phyloP scores from a whole-genome alignment of 75 land plant species.

The Ceratopteris richardii region DNA sequence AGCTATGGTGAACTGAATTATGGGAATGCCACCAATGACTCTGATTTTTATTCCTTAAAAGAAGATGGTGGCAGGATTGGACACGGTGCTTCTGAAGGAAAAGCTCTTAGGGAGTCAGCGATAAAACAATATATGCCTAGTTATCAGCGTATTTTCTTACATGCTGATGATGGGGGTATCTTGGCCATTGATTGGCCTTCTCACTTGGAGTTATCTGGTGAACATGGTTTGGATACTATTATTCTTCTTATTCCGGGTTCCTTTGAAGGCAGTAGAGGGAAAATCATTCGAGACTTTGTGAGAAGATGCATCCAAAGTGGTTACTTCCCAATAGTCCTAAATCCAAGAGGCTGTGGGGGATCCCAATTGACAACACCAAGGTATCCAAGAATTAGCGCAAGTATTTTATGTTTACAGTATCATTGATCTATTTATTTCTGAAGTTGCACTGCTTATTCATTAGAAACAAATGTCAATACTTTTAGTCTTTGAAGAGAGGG shows the following conservation, averaged over 20 bases:
- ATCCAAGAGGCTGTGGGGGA: constrained; percentile 93
- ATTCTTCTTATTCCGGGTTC: constrained; percentile 84
- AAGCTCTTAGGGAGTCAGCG: constrained; percentile 1
- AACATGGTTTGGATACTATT: constrained; percentile 70
- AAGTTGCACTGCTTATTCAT: no score
- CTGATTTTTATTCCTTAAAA: not conserved
- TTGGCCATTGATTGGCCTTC: constrained; percentile 90
- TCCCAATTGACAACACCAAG: constrained; percentile 88
- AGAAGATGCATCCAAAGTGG: constrained; percentile 42
- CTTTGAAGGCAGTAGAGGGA: constrained; percentile 64
- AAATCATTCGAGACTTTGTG: constrained; percentile 40
- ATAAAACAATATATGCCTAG: constrained; percentile 5
- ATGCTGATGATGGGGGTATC: constrained; percentile 79
- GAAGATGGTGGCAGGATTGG: not conserved
- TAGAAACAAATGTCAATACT: no score
- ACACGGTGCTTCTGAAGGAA: not conserved
- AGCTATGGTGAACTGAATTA: constrained; percentile 2
- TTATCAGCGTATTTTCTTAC: constrained; percentile 70
- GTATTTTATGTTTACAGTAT: no score
- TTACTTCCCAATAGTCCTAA: constrained; percentile 81
- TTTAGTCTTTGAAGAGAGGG: no score
- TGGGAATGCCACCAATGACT: constrained; percentile 13
- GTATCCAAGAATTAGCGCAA: constrained; percentile 21
- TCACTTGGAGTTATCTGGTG: constrained; percentile 61
- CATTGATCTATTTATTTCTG: no score